Conservation (phyloP, 306 rosid genomes). For the Cucurbita argyrosperma region DNA sequence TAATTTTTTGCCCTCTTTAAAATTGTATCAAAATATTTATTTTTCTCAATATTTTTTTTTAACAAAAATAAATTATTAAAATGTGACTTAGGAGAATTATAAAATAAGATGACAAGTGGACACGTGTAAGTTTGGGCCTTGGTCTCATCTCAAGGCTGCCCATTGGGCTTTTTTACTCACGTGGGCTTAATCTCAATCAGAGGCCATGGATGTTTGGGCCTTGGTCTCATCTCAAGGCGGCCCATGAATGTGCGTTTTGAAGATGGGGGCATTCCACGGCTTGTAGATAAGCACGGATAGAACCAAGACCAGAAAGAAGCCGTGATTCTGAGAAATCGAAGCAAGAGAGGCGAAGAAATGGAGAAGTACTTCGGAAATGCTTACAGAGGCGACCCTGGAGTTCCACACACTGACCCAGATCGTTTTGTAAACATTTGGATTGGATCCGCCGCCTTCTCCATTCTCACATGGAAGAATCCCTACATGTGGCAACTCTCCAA, state of each 20-base stretch:
- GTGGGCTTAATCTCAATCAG: background rate
- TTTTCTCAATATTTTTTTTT: too few relatives aligned
- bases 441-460: constrained; percentile 47
- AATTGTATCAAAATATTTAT: too few relatives aligned
- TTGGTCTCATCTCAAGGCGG: background rate
- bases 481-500: constrained; percentile 59
- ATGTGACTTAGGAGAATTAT: too few relatives aligned
- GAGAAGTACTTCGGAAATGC: constrained; percentile 91
- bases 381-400: constrained; percentile 86
- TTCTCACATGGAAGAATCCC: constrained; percentile 42
- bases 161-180: background rate
- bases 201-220: background rate
- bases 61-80: too few relatives aligned
- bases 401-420: constrained; percentile 53
- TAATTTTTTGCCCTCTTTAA: too few relatives aligned
- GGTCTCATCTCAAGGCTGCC: background rate
- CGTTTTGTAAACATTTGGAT: constrained; percentile 64
- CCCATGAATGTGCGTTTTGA: background rate
- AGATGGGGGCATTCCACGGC: background rate
- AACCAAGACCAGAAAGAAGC: background rate
- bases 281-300: background rate
- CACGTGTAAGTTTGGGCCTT: background rate
- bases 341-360: constrained; percentile 18
- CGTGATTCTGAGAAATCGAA: background rate
- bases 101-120: too few relatives aligned